Percentiles rank a stretch among this genome's conserved stretches.
phyloP scores from a whole-genome alignment of 2,329 filamentous ascomycete species.

The Nigrograna mackinnonii region DNA sequence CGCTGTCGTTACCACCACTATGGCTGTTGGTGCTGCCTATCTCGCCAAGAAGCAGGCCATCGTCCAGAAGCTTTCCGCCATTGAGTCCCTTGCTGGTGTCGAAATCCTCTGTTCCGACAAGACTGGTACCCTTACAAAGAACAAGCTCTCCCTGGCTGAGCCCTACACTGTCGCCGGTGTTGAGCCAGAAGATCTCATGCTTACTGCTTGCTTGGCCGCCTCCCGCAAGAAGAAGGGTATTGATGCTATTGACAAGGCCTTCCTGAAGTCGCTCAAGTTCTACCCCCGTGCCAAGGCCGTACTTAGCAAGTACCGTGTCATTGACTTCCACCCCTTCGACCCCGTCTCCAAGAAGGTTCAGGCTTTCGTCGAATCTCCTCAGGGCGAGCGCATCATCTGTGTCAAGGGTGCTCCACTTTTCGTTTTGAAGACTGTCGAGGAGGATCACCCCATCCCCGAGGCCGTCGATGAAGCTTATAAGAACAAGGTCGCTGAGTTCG shows the following conservation, averaged over 20 bases:
- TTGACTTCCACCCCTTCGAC: constrained; percentile 87
- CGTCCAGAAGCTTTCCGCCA: constrained; percentile 78
- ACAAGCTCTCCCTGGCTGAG: constrained; percentile 86
- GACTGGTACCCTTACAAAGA: constrained; percentile 91
- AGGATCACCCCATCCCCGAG: constrained; percentile 78
- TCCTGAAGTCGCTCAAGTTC: constrained; percentile 80
- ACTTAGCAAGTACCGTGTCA: constrained; percentile 80
- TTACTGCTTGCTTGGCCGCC: constrained; percentile 86
- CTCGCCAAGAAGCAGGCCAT: constrained; percentile 78
- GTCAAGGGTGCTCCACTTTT: constrained; percentile 91
- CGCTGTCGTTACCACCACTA: constrained; percentile 83
- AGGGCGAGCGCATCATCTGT: constrained; percentile 83
- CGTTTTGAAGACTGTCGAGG: constrained; percentile 84
- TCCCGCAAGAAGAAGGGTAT: constrained; percentile 96
- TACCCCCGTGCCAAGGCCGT: constrained; percentile 83
- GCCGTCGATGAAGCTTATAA: constrained; percentile 83
- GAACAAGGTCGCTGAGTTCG: constrained; percentile 90
- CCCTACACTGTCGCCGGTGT: constrained; percentile 83
- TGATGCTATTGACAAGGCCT: constrained; percentile 92
- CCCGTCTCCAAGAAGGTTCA: constrained; percentile 93
- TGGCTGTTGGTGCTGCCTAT: constrained; percentile 77
- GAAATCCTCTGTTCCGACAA: constrained; percentile 82
- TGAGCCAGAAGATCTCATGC: constrained; percentile 85
- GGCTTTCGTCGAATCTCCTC: constrained; percentile 79
- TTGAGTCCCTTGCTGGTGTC: constrained; percentile 69